These are phyloP conservation scores for Naganishia vishniacii DNA, from an alignment of 768 basidiomycete species.

Conservation along the genomic window DNA sequence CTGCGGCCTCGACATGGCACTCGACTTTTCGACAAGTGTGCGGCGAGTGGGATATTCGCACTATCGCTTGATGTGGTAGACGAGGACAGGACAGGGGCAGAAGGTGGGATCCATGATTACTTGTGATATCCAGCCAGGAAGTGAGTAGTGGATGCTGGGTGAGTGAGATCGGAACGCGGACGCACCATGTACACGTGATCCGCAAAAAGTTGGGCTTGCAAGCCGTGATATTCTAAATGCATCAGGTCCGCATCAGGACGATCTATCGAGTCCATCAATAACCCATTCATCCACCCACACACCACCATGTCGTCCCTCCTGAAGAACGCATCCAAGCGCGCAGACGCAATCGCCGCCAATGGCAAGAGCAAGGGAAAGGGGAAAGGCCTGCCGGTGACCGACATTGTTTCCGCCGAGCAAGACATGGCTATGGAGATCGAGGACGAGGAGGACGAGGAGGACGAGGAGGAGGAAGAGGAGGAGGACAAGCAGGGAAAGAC, in stretches of 20 bases:
- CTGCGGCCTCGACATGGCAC: constrained; percentile 54
- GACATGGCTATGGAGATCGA: constrained; percentile 27
- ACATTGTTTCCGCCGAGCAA: constrained; percentile 20
- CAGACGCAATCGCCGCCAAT: constrained; percentile 16
- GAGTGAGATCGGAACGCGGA: not conserved
- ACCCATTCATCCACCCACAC: not conserved
- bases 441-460: constrained; percentile 16
- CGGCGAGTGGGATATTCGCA: no score
- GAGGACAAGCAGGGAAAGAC: constrained; percentile 27
- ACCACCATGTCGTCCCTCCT: constrained; percentile 36
- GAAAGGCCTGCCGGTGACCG: constrained; percentile 19
- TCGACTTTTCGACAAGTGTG: not conserved
- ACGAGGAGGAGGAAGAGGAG: constrained; percentile 5
- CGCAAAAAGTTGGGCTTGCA: constrained; percentile 14
- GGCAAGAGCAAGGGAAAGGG: constrained; percentile 26
- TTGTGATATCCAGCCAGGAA: no score
- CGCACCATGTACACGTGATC: constrained; percentile 15
- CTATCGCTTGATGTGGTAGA: no score
- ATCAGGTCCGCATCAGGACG: no score
- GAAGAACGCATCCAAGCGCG: constrained; percentile 26
- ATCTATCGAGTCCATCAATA: no score
- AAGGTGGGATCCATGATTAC: no score
- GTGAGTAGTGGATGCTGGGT: no score
- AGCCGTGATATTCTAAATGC: no score
- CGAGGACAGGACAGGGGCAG: no score